A percentile compares a stretch with the other conserved stretches of the same genome.
phyloP scores from a whole-genome alignment of 139 green algal genomes.

The Chlorella sp. region DNA sequence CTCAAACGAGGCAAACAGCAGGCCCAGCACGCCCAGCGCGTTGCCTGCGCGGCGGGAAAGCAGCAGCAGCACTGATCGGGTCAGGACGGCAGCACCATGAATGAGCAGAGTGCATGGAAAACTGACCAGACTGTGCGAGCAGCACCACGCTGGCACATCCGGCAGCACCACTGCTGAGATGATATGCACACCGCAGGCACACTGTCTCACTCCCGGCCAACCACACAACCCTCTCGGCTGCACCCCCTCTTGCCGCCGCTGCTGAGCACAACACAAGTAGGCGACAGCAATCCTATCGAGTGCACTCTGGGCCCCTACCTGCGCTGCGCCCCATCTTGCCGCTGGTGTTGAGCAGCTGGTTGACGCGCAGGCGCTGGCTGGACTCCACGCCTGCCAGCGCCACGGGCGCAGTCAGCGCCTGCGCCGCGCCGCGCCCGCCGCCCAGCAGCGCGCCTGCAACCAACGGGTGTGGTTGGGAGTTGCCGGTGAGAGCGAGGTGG shows the following conservation, averaged over 20 bases:
- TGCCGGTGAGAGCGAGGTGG: background rate
- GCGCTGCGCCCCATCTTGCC: slow-evolving; percentile 56
- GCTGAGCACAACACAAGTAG: background rate
- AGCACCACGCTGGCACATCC: background rate
- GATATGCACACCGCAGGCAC: background rate
- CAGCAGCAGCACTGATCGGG: no score
- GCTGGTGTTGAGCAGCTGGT: slow-evolving; percentile 80
- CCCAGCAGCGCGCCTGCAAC: slow-evolving; percentile 52
- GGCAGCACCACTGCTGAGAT: background rate
- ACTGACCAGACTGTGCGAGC: no score
- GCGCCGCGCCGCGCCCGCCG: slow-evolving; percentile 45
- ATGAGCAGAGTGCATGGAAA: background rate
- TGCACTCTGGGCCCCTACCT: background rate
- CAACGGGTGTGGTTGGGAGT: background rate
- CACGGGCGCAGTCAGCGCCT: slow-evolving; percentile 41
- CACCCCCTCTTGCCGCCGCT: background rate
- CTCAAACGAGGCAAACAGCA: slow-evolving; percentile 80
- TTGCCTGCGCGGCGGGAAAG: slow-evolving; percentile 57
- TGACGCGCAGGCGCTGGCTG: slow-evolving; percentile 60
- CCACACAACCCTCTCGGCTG: background rate
- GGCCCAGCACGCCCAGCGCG: slow-evolving; percentile 76
- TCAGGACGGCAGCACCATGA: background rate
- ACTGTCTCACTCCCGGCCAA: background rate
- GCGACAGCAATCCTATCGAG: background rate
- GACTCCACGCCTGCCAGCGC: slow-evolving; percentile 34